Base-by-base conservation (phyloP, 169 alveolate genomes). In the Plasmodium fragile region DNA sequence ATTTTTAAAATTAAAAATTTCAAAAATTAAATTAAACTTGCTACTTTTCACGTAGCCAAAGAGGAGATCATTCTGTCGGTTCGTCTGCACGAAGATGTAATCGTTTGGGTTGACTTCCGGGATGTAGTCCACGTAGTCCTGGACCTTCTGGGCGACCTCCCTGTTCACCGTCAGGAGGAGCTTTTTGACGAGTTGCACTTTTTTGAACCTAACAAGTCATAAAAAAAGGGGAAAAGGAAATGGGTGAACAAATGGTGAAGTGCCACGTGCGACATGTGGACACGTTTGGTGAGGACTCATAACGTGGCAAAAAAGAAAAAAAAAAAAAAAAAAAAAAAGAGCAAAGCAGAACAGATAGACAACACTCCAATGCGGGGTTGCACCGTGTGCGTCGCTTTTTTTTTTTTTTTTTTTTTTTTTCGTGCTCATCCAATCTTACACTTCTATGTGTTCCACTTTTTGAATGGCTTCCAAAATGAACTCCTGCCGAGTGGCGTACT, bases 1-100 rank as follows among this genome's bases (percentile, higher is more conserved):
- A 3, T 79, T 59, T 30, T 89, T 89, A 78, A 89, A 78, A 80
- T 89, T 89, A 7, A 89, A 78, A 41, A 89, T 32, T 45, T 89
- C 94, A 72, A 89, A 89, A 78, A 78, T 55, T 69, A 89, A 77
- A 89, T 89, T 89, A 79, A 25, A 89, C 36, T 89, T 89, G 55
- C 82, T 77, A 77, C 79, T 41, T 43, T 89, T 89, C 8, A 89
- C 59, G 81, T 89, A 89, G 43, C 94, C 94, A 34, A 89, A 59
- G n/a, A 89, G 52, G 7, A 79, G 43, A 28, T 89, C 94, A 55
- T 89, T 89, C 52, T 89, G 59, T 41, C 80, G 34, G 34, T 89
- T 89, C 25, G 94, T 89, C 82, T 89, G 94, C 22, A 89, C 94
- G 41, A 78, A 80, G 49, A 89, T 45, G 34, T 78, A 89, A 18